These are phyloP conservation scores for Mollisiaceae sp. DNA, from an alignment of 2,329 filamentous ascomycete genomes.

Conservation along the genomic window DNA sequence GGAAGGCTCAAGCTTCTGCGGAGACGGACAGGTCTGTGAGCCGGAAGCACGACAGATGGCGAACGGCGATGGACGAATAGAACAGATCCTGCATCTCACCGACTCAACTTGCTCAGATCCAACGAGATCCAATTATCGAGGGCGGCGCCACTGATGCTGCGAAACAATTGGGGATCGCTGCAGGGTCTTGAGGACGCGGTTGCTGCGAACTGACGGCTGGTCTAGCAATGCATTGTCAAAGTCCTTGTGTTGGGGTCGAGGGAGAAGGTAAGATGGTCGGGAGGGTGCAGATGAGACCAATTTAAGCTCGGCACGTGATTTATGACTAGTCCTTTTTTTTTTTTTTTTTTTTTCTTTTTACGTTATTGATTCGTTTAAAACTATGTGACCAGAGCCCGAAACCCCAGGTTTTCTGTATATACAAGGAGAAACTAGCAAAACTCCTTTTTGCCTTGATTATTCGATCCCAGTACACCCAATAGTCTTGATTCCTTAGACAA, in stretches of 20 bases:
- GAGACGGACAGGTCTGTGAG: slow-evolving; percentile 15
- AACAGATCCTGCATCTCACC: slow-evolving; percentile 7
- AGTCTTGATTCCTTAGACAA: too few relatives aligned
- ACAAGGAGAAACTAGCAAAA: too few relatives aligned
- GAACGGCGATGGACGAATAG: not conserved
- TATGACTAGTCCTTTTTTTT: too few relatives aligned
- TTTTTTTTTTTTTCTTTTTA: too few relatives aligned
- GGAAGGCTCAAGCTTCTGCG: slow-evolving; percentile 9
- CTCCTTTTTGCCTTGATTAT: too few relatives aligned
- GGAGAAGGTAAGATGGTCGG: too few relatives aligned
- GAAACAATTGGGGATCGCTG: not conserved
- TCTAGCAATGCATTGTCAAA: not conserved
- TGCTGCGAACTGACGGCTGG: not conserved
- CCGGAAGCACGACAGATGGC: slow-evolving; percentile 7
- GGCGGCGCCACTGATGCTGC: not conserved
- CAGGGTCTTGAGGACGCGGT: not conserved
- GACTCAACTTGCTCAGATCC: not conserved
- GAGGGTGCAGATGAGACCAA: not conserved
- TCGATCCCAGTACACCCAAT: too few relatives aligned
- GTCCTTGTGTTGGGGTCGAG: not conserved
- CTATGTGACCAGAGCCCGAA: too few relatives aligned
- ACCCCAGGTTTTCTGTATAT: too few relatives aligned
- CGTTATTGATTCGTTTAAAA: too few relatives aligned
- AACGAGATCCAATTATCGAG: not conserved
- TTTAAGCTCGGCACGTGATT: not conserved